phyloP scores from a whole-genome alignment of 1,139 yeast species.

The Debaryomyces sp. region DNA sequence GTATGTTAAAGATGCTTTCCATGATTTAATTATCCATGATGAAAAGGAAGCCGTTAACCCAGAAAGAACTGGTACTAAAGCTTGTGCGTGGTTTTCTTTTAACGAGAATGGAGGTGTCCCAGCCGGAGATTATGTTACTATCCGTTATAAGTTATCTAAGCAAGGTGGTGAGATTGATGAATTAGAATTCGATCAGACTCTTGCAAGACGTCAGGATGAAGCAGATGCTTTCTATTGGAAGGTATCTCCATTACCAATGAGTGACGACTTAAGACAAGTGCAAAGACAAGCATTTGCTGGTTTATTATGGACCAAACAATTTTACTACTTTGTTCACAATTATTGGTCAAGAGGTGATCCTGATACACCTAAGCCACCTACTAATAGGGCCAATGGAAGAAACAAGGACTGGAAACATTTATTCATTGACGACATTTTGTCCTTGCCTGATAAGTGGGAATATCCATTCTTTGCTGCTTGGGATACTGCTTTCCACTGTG shows the following conservation, averaged over 20 bases:
- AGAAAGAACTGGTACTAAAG: constrained; percentile 61
- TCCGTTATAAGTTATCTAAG: constrained; percentile 72
- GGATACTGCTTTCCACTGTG: constrained; percentile 97
- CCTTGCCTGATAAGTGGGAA: constrained; percentile 97
- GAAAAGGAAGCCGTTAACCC: constrained; percentile 69
- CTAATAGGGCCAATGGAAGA: constrained; percentile 80
- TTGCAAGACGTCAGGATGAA: constrained; percentile 78
- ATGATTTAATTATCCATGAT: constrained; percentile 73
- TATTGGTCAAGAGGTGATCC: constrained; percentile 94
- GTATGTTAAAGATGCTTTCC: constrained; percentile 89
- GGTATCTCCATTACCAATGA: constrained; percentile 82
- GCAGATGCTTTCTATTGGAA: constrained; percentile 96
- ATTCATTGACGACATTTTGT: constrained; percentile 84
- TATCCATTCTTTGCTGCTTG: constrained; percentile 97
- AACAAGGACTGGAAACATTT: constrained; percentile 89
- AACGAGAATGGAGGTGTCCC: constrained; percentile 78
- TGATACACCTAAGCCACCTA: constrained; percentile 72
- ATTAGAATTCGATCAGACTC: constrained; percentile 71
- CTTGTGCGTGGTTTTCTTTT: constrained; percentile 83
- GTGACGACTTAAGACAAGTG: constrained; percentile 79
- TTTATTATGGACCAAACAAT: constrained; percentile 92
- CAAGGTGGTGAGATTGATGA: constrained; percentile 65
- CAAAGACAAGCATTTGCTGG: constrained; percentile 98
- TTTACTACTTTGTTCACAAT: constrained; percentile 82
- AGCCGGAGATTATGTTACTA: constrained; percentile 85